phyloP scores from a whole-genome alignment of 164 flowering plant genomes.

The Brasenia schreberi region DNA sequence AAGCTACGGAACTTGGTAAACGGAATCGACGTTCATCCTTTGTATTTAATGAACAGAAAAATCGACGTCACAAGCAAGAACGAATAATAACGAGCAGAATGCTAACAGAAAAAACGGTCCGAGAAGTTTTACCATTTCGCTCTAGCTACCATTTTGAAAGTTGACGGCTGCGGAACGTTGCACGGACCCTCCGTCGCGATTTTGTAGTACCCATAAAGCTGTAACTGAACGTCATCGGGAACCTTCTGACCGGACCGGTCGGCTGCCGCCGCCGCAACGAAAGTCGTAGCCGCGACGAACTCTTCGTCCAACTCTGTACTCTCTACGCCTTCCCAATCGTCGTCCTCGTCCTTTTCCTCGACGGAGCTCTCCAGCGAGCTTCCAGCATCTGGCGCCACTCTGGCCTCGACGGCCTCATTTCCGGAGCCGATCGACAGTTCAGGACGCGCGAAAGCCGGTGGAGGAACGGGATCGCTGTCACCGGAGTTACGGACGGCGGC shows the following conservation, averaged over 20 bases:
- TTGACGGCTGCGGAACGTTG: constrained; percentile 70
- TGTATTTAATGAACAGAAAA: too few relatives aligned
- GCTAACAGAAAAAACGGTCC: too few relatives aligned
- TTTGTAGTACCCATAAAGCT: constrained; percentile 86
- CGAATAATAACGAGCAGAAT: too few relatives aligned
- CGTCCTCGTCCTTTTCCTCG: constrained; percentile 34
- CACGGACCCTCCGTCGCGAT: constrained; percentile 97
- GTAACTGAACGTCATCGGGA: constrained; percentile 60
- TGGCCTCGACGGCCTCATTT: constrained; percentile 1
- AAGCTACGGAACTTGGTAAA: too few relatives aligned
- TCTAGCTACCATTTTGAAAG: constrained; percentile 78
- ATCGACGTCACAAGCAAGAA: too few relatives aligned
- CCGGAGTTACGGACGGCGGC: neutral
- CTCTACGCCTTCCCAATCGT: constrained; percentile 98
- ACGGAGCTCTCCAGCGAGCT: constrained; percentile 17
- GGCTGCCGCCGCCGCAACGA: constrained; percentile 73
- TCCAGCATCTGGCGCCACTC: constrained; percentile 12
- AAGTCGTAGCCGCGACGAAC: constrained; percentile 90
- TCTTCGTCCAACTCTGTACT: constrained; percentile 83
- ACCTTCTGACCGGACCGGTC: constrained; percentile 59
- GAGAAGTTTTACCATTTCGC: constrained; percentile 69
- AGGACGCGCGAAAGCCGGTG: neutral
- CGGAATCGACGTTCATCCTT: too few relatives aligned
- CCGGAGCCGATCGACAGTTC: neutral
- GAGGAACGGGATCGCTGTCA: neutral